A percentile compares a stretch with the other conserved stretches of the same genome.
Evolutionary conservation across 495 filamentous ascomycete genomes (phyloP).

Genomic region (Venustampulla echinocandica): DNA sequence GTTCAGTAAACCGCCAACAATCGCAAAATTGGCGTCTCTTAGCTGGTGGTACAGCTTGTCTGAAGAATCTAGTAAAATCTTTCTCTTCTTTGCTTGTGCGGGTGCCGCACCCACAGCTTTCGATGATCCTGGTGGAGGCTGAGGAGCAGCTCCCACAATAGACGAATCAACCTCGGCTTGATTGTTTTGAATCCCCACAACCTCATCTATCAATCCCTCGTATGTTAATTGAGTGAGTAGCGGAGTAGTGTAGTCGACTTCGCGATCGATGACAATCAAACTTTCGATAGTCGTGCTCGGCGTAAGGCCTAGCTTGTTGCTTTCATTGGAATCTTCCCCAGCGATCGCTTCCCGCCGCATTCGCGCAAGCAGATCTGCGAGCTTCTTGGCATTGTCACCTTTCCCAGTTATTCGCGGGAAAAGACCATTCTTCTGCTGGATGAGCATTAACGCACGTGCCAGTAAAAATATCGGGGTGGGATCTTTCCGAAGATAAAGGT

Average conservation of each 20-base stretch:
- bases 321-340: constrained; percentile 58
- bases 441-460: constrained; percentile 87
- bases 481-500: constrained; percentile 86
- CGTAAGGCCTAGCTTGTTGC: constrained; percentile 59
- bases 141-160: constrained; percentile 66
- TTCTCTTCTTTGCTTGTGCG: constrained; percentile 66
- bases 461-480: constrained; percentile 80
- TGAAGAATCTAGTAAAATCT: constrained; percentile 80
- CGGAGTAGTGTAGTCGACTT: constrained; percentile 84
- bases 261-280: constrained; percentile 89
- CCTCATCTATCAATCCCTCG: constrained; percentile 91
- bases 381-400: constrained; percentile 80
- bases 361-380: constrained; percentile 81
- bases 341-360: constrained; percentile 89
- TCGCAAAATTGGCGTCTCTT: constrained; percentile 89
- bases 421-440: constrained; percentile 85
- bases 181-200: constrained; percentile 80
- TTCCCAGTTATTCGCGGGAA: constrained; percentile 96
- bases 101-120: constrained; percentile 44
- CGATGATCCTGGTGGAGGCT: constrained; percentile 44
- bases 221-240: constrained; percentile 95
- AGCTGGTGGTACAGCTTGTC: constrained; percentile 86
- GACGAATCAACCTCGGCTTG: constrained; percentile 90
- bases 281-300: constrained; percentile 83
- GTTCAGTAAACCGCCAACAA: constrained; percentile 80